phyloP scores from a whole-genome alignment of 2,329 filamentous ascomycete species.

The Diaporthe sp. region DNA sequence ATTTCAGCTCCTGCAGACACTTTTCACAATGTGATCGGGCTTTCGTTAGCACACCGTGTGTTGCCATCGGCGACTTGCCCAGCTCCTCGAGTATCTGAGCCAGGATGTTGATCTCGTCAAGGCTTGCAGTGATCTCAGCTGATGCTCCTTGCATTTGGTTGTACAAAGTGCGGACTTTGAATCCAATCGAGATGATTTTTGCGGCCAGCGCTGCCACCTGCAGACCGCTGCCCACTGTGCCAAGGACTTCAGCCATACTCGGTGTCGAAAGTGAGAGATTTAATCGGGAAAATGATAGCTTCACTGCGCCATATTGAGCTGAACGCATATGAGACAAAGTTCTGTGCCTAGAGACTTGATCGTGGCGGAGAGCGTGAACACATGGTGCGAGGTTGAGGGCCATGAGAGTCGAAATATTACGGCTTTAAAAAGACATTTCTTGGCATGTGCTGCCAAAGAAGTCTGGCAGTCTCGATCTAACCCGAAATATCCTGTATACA shows the following conservation, averaged over 20 bases:
- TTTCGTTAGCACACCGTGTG: not conserved
- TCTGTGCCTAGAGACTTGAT: not conserved
- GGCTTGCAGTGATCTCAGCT: not conserved
- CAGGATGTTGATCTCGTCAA: not conserved
- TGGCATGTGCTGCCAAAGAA: not conserved
- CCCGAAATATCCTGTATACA: too few relatives aligned
- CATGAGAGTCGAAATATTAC: too few relatives aligned
- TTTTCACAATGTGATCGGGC: not conserved
- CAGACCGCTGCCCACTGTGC: not conserved
- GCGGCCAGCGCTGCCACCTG: not conserved
- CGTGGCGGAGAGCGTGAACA: not conserved
- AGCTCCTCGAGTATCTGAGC: not conserved
- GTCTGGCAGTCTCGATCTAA: too few relatives aligned
- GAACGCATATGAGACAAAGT: not conserved
- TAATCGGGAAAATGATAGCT: not conserved
- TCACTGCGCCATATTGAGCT: accelerated
- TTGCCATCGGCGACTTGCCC: not conserved
- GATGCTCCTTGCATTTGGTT: not conserved
- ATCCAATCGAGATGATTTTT: not conserved
- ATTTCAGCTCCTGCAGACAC: not conserved
- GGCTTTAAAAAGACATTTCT: not conserved
- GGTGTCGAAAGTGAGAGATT: not conserved
- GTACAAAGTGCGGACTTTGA: not conserved
- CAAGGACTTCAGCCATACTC: not conserved
- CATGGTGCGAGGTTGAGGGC: not conserved